Evolutionary conservation across 257 asterid genomes (phyloP), one percentile per base, ranked within the genome.

Genomic region (Scutellaria barbata): DNA sequence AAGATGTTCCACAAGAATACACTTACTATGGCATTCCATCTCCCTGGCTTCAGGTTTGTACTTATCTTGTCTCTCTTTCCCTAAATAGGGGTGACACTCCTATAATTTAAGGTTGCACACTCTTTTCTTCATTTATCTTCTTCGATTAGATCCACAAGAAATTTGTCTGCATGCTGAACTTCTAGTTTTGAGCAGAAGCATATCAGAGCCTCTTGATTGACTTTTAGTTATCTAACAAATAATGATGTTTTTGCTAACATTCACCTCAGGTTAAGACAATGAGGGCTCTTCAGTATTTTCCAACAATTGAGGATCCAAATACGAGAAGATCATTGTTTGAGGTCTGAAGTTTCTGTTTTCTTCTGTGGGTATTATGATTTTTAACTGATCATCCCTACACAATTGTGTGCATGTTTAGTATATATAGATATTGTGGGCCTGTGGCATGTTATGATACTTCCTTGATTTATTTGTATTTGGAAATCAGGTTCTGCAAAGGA

Each of bases 251-350:
- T 55, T 35, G 51, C 52, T 66, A 67, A 66, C 51, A 66, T 48
- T 63, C 69, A 81, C 55, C 77, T 64, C 85, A 95, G 99, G 98
- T 95, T 77, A 95, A 90, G 86, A 86, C 98, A 42, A 95, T 95
- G 99, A 88, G 99, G 86, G 98, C 95, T 76, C 97, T 95, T 84
- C 99, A 95, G 80, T 95, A 95, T 83, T 95, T 95, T 85, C 98
- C 99, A 33, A 85, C 96, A 16, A 71, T 95, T 73, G 99, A 95
- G 83, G 99, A 95, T 84, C 99, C 99, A 40, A 90, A 87, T 80
- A 88, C 96, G 69, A 88, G 96, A 81, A 95, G 88, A 84, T 86
- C 97, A 72, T 85, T 95, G 85, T 92, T 95, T 86, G 99, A 95
- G 97, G 98, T 92, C 69, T 77, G 77, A 67, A 22, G 30, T 74